Base-by-base conservation (phyloP, 768 basidiomycete genomes). In the Pisolithus albus region DNA sequence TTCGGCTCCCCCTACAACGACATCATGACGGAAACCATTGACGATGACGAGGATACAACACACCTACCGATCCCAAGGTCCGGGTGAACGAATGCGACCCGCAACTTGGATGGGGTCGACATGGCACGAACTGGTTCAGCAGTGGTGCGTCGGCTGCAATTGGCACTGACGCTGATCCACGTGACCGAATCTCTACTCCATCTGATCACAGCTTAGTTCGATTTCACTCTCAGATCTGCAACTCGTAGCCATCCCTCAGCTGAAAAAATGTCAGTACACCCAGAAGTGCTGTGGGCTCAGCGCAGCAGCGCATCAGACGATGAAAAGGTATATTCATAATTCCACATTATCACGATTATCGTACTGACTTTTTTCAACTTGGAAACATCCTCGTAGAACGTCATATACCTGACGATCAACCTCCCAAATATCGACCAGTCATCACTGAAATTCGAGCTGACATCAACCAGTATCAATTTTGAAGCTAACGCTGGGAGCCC, bases 241-340 rank as follows among this genome's bases (percentile, higher is more conserved):
- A 8, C 30, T 30, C 1, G 30, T 2, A 30, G 30, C 26, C 26
- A 26, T 26, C 8, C 30, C 30, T 30, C 34, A 34, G 34, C 1
- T 56, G 47, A 44, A 55, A 44, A 55, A 51, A 78, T 77, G 77
- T 26, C 74, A 28, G 60, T 53, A 18, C 90, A 92, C 69, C 94
- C 94, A 34, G 92, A 96, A 71, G 75, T 95, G 34, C 78, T 93
- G 2, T 98, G 94, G 92, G 94, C 95, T 43, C 94, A 98, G 71
- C 83, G 95, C 60, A 90, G 86, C 75, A 88, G 82, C 38, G 77
- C 69, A n/a, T 61, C 74, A 11, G 78, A 73, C 15, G 74, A 81
- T 28, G 77, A 75, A 44, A 93, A 93, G 76, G 93, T 89, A 42
- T 40, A 65, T 7, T 9, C 10, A 23, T 23, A 4, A 23, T 23